Evolutionary conservation across 768 basidiomycete species (phyloP), one percentile per base, ranked within the genome.

Genomic region (Leccinum boreale): DNA sequence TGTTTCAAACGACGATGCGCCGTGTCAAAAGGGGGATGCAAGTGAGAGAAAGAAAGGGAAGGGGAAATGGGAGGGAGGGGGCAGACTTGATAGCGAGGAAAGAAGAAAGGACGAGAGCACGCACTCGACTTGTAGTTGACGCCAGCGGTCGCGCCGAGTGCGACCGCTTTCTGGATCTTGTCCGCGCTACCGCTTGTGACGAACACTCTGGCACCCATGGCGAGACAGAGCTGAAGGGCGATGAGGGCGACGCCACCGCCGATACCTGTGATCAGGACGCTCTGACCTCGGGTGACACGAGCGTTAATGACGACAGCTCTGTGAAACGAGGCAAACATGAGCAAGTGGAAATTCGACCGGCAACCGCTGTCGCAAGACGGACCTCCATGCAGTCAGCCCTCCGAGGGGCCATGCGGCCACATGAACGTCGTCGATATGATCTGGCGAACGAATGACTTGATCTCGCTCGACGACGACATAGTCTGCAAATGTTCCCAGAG

Each of bases 301-400:
- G 83, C 91, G 61, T 92, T 85, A 23, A 91, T 78, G 17, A 85
- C 74, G 3, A 80, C 75, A 1, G 87, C 89, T 67, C 90, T 91
- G 60, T n/a, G 44, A 39, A n/a, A n/a, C 14, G 36, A 42, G 15
- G 12, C 12, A 4, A 45, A 52, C 11, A 11, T 24, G 10, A 24
- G 29, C n/a, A 15, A 1, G 31, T 60, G 47, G 9, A 68, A n/a
- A n/a, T 42, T n/a, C 8, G 17, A n/a, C n/a, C 7, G n/a, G 39
- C 1, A 42, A 42, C n/a, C 39, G n/a, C 39, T 0, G 15, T 42
- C 9, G 39, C 17, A 42, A n/a, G 9, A 69, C 76, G 45, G 11
- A 92, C 92, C 92, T 84, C 87, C 90, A 94, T 3, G 92, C 89
- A 15, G 92, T 94, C 19, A 93, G 69, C 3, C 85, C 90, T 1